Evolutionary conservation across 73 alveolate genomes (phyloP), one percentile per base, ranked within the genome.

Genomic region (Paramecium octaurelia): DNA sequence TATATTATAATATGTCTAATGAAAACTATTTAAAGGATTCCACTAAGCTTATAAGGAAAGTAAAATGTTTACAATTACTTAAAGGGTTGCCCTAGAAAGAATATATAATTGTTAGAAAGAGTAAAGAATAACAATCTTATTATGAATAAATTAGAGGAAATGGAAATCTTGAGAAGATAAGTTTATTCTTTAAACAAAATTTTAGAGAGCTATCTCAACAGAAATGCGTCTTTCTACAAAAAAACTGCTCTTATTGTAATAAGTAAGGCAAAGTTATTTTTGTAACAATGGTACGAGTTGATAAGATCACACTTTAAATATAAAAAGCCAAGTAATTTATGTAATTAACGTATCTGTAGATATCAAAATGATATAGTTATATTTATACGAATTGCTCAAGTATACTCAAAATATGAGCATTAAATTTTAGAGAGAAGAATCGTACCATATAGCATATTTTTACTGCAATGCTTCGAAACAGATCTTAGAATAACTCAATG

Each of bases 151-250:
- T 14, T 2, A 35, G 8, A 75, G 10, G 88, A 75, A 38, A 75
- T 75, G 60, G 58, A 75, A 75, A 75, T 75, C 14, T 75, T 75
- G 69, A 75, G 88, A 75, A 75, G 88, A 75, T 75, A 38, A 75
- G 35, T 35, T 42, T 75, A 75, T 75, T 75, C 58, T 42, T 23
- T 38, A 36, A 75, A 75, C 46, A 7, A 35, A 34, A 75, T 75
- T 42, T 29, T 75, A 29, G 68, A 75, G 35, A 38, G 68, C 38
- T 35, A 35, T 36, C 60, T 75, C 5, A 21, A 38, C 9, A 75
- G 88, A 75, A 75, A 75, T 75, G 88, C 20, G 14, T 38, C 58
- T 14, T 75, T 75, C 36, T 75, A 75, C 20, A 75, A 75, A 42
- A 75, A 75, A 38, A 75, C 88, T 35, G 58, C 60, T 6, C 16